These are phyloP conservation scores for Firmiana major DNA, from an alignment of 345 rosid genomes.

Conservation along the genomic window DNA sequence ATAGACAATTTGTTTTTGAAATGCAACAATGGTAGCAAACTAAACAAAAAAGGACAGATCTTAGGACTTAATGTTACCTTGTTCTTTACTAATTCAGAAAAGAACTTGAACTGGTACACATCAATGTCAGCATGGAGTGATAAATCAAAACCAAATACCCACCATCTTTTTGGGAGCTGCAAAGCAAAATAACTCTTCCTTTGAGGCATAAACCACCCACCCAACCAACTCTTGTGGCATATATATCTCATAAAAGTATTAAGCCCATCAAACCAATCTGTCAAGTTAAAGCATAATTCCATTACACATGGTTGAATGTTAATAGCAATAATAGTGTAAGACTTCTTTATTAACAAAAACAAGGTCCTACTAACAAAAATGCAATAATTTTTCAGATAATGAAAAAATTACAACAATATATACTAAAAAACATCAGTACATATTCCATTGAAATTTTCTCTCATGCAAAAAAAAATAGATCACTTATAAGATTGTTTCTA, in stretches of 20 bases:
- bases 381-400: not conserved
- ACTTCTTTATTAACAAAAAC: not conserved
- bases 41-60: not conserved
- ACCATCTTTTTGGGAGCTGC: slow-evolving; percentile 92
- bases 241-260: slow-evolving; percentile 97
- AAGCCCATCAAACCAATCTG: slow-evolving; percentile 99
- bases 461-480: not conserved
- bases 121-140: slow-evolving; percentile 98
- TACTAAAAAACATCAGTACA: slow-evolving; percentile 2
- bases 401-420: not conserved
- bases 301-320: not conserved
- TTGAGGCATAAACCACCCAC: slow-evolving; percentile 99
- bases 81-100: slow-evolving; percentile 64
- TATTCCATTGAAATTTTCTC: not conserved
- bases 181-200: slow-evolving; percentile 96
- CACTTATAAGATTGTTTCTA: not conserved
- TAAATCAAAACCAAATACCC: slow-evolving; percentile 98
- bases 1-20: not conserved
- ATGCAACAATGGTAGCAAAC: slow-evolving; percentile 3
- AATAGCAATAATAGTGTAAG: not conserved
- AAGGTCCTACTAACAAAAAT: not conserved
- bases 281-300: slow-evolving; percentile 8
- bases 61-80: slow-evolving; percentile 51
- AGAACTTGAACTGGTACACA: slow-evolving; percentile 96
- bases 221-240: slow-evolving; percentile 99